Evolutionary conservation across 164 flowering plant genomes (phyloP).

Genomic region (Aristolochia californica): DNA sequence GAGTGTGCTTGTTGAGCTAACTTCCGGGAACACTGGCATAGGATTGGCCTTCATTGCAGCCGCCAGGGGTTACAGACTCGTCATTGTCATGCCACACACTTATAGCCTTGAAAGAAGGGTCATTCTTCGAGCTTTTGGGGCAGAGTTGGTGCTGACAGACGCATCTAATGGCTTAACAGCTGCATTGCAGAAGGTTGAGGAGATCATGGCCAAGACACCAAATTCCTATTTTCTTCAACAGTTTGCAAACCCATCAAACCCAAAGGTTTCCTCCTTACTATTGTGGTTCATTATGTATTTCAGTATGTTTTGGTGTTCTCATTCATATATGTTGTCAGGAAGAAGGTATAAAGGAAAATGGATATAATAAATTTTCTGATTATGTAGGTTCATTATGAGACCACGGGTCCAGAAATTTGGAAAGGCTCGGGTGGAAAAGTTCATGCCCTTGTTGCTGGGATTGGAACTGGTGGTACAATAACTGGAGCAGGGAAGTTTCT

Average conservation of each 20-base stretch:
- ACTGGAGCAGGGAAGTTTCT: slow-evolving; percentile 65
- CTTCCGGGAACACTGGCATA: slow-evolving; percentile 56
- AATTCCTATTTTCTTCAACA: slow-evolving; percentile 37
- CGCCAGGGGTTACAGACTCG: slow-evolving; percentile 42
- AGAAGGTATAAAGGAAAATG: no score
- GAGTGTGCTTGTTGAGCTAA: slow-evolving; percentile 60
- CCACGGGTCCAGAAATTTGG: slow-evolving; percentile 89
- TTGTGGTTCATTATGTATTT: slow-evolving; percentile 40
- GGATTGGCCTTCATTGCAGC: slow-evolving; percentile 56
- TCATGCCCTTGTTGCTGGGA: slow-evolving; percentile 63
- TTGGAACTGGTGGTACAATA: slow-evolving; percentile 80
- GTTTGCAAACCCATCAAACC: slow-evolving; percentile 53
- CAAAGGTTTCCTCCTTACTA: slow-evolving; percentile 25
- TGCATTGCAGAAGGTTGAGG: slow-evolving; percentile 68
- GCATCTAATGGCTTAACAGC: slow-evolving; percentile 60
- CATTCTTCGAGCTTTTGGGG: slow-evolving; percentile 73
- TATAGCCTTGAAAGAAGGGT: slow-evolving; percentile 42
- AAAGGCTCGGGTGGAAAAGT: slow-evolving; percentile 66
- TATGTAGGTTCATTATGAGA: slow-evolving; percentile 67
- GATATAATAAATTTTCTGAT: slow-evolving; percentile 1
- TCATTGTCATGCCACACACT: slow-evolving; percentile 42
- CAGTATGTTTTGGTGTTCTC: slow-evolving; percentile 13
- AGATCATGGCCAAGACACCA: slow-evolving; percentile 44
- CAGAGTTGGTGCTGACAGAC: slow-evolving; percentile 63
- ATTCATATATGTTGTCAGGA: no score